Evolutionary conservation across 768 basidiomycete genomes (phyloP).

Genomic region (Boletus pseudo-olivaceus): DNA sequence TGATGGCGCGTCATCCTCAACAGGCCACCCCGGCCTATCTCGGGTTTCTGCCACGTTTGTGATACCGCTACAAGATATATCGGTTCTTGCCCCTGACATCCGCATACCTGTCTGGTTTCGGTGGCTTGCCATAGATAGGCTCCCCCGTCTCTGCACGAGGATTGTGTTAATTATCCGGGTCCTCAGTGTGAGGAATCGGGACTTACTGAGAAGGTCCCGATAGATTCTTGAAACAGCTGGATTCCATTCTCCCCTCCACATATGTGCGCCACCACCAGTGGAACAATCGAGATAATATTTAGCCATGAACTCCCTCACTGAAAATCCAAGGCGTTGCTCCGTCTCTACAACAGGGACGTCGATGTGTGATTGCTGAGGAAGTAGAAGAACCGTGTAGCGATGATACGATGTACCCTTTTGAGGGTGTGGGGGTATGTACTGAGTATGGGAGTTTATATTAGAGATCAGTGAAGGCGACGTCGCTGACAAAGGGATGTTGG

Average conservation of each 20-base stretch:
- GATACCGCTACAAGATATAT: slow-evolving; percentile 27
- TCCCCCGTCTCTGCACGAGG: slow-evolving; percentile 20
- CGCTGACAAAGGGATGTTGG: slow-evolving; percentile 76
- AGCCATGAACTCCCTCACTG: slow-evolving; percentile 60
- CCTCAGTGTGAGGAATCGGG: not conserved
- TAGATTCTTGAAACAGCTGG: slow-evolving; percentile 64
- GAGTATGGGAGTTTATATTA: slow-evolving; percentile 53
- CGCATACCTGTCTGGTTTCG: slow-evolving; percentile 31
- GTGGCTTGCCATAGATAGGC: slow-evolving; percentile 24
- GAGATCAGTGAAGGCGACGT: slow-evolving; percentile 40
- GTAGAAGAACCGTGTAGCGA: slow-evolving; percentile 76
- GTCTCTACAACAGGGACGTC: slow-evolving; percentile 46
- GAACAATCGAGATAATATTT: slow-evolving; percentile 51
- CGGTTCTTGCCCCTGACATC: slow-evolving; percentile 29
- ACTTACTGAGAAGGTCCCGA: slow-evolving; percentile 63
- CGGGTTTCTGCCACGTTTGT: too few species aligned
- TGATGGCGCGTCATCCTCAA: too few species aligned
- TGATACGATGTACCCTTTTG: slow-evolving; percentile 87
- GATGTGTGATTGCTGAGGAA: slow-evolving; percentile 57
- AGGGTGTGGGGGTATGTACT: slow-evolving; percentile 89
- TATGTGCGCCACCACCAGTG: slow-evolving; percentile 69
- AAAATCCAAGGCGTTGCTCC: slow-evolving; percentile 54
- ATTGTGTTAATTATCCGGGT: not conserved
- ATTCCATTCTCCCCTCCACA: slow-evolving; percentile 83
- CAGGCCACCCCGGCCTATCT: too few species aligned